Evolutionary conservation across 1,284 basidiomycete species (phyloP).

Genomic region (Amylostereum areolatum): DNA sequence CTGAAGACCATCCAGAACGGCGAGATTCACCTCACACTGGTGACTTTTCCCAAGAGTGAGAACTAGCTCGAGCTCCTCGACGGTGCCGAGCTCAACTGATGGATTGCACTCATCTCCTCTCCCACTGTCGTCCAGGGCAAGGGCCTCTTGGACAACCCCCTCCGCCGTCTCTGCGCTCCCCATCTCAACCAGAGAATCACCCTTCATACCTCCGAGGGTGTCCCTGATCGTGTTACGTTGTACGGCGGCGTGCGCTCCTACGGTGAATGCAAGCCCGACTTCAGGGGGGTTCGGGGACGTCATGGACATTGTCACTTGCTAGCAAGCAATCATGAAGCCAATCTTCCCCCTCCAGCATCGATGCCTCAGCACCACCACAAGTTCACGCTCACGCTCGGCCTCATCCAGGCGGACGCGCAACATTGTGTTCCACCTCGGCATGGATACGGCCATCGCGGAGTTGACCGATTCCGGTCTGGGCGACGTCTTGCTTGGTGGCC

Average conservation of each 20-base stretch:
- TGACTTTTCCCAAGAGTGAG: slow-evolving; percentile 51
- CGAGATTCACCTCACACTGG: slow-evolving; percentile 54
- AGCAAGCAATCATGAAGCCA: too few species aligned
- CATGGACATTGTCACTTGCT: too few species aligned
- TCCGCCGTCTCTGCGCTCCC: slow-evolving; percentile 83
- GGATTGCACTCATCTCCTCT: slow-evolving; percentile 80
- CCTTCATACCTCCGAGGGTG: slow-evolving; percentile 41
- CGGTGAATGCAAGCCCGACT: slow-evolving; percentile 65
- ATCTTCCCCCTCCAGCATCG: too few species aligned
- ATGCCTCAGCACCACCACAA: slow-evolving; percentile 62
- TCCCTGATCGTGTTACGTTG: slow-evolving; percentile 53
- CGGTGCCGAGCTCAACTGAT: slow-evolving; percentile 79
- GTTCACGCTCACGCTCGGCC: slow-evolving; percentile 68
- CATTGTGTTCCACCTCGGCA: slow-evolving; percentile 82
- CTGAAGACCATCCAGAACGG: slow-evolving; percentile 43
- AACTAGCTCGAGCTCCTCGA: slow-evolving; percentile 86
- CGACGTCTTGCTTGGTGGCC: slow-evolving; percentile 83
- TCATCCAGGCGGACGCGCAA: slow-evolving; percentile 94
- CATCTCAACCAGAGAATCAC: slow-evolving; percentile 75
- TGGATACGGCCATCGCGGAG: slow-evolving; percentile 75
- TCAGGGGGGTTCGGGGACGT: slow-evolving; percentile 87
- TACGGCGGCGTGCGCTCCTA: slow-evolving; percentile 80
- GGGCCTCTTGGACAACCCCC: slow-evolving; percentile 84
- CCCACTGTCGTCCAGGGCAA: slow-evolving; percentile 81
- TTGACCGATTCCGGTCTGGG: slow-evolving; percentile 87